phyloP scores from a whole-genome alignment of 2,329 filamentous ascomycete genomes.

The Aspergillus sojae region DNA sequence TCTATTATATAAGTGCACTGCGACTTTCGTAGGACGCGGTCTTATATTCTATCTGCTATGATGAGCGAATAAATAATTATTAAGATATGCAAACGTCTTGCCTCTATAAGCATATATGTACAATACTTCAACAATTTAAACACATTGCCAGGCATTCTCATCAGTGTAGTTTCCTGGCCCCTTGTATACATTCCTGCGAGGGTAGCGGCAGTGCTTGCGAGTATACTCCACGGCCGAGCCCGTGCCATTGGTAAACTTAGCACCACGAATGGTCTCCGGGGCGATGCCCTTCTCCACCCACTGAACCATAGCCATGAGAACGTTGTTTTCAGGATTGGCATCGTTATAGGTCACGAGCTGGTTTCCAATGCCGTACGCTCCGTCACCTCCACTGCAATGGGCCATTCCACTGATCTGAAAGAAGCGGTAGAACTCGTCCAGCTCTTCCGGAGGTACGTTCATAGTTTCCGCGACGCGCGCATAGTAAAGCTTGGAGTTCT shows the following conservation, averaged over 20 bases:
- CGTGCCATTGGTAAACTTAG: constrained; percentile 48
- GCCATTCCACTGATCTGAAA: constrained; percentile 59
- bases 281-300: constrained; percentile 53
- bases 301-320: constrained; percentile 51
- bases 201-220: constrained; percentile 51
- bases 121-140: constrained; percentile 18
- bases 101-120: not conserved
- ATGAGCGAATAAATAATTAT: not conserved
- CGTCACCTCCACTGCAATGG: constrained; percentile 51
- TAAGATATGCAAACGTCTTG: not conserved
- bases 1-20: not conserved
- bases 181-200: constrained; percentile 34
- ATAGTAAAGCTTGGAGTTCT: constrained; percentile 57
- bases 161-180: constrained; percentile 37
- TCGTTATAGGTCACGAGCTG: constrained; percentile 23
- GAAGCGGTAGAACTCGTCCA: constrained; percentile 50
- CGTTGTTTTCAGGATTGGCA: constrained; percentile 46
- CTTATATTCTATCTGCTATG: not conserved
- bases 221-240: constrained; percentile 45
- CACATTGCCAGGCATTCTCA: constrained; percentile 38
- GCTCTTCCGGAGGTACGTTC: constrained; percentile 29
- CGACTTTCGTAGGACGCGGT: not conserved
- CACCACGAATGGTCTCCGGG: constrained; percentile 44
- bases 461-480: constrained; percentile 46
- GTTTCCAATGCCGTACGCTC: constrained; percentile 48